Evolutionary conservation across 441 rosid species (phyloP).

Genomic region (Manihot esculenta): DNA sequence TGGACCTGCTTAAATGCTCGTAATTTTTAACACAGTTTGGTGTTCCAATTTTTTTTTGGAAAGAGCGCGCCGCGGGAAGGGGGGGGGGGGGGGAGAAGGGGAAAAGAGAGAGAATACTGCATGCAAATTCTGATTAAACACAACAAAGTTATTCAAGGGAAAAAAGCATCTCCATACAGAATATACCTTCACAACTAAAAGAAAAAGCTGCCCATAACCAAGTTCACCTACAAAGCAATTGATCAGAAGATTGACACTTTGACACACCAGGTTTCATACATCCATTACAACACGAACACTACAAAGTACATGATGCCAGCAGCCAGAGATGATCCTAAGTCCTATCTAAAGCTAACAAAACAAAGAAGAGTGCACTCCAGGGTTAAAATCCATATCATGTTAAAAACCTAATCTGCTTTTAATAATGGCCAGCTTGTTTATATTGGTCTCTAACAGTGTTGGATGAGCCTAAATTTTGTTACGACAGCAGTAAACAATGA

Average conservation of each 20-base stretch:
- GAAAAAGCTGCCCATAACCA: not conserved
- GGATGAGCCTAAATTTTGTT: constrained; percentile 22
- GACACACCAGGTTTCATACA: constrained; percentile 27
- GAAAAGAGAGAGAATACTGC: too few relatives aligned
- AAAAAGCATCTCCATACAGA: too few relatives aligned
- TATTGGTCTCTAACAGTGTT: constrained; percentile 18
- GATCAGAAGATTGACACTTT: constrained; percentile 30
- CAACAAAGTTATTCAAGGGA: too few relatives aligned
- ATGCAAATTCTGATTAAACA: too few relatives aligned
- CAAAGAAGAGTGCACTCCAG: constrained; percentile 19
- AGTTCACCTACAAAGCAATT: constrained; percentile 16
- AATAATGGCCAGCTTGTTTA: constrained; percentile 20
- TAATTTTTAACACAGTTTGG: too few relatives aligned
- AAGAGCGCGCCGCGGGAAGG: too few relatives aligned
- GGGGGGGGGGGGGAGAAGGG: too few relatives aligned
- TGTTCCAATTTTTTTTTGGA: too few relatives aligned
- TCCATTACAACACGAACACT: constrained; percentile 24
- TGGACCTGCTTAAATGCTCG: too few relatives aligned
- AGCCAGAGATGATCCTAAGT: constrained; percentile 24
- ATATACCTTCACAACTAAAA: too few relatives aligned
- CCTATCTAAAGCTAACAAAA: constrained; percentile 37
- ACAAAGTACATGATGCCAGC: constrained; percentile 26
- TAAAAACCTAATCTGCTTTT: constrained; percentile 29
- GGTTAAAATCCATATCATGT: constrained; percentile 29
- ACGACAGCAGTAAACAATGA: constrained; percentile 17